Percentiles rank a stretch among this genome's conserved stretches.
Conservation (phyloP, 768 basidiomycete species). For the Collybia sordida region DNA sequence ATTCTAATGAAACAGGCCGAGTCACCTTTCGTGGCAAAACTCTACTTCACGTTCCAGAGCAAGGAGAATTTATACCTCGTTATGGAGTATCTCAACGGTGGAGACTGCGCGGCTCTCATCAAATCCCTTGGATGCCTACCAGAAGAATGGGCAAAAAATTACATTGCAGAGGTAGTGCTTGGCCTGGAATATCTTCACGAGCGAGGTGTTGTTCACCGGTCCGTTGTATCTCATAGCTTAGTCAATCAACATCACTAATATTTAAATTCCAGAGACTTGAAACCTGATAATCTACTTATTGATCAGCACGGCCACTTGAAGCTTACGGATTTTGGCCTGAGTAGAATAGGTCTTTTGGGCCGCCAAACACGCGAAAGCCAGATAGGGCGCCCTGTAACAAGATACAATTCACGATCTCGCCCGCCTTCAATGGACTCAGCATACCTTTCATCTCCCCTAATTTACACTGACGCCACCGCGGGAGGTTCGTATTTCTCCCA, state of each 20-base stretch:
- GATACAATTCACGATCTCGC: slow-evolving; percentile 70
- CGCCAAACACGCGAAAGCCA: slow-evolving; percentile 85
- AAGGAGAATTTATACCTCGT: slow-evolving; percentile 98
- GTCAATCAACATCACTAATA: slow-evolving; percentile 2
- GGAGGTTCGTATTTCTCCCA: slow-evolving; percentile 83
- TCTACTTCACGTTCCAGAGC: slow-evolving; percentile 99
- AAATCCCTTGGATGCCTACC: slow-evolving; percentile 91
- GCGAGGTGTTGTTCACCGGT: slow-evolving; percentile 96
- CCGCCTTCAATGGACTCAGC: slow-evolving; percentile 82
- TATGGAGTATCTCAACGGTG: slow-evolving; percentile 99
- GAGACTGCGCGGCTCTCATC: slow-evolving; percentile 96
- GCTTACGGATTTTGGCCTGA: slow-evolving; percentile 96
- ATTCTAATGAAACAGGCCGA: slow-evolving; percentile 99
- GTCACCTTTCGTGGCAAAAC: slow-evolving; percentile 95
- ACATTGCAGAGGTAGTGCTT: slow-evolving; percentile 93
- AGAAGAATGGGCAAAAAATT: slow-evolving; percentile 96
- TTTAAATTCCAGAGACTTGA: slow-evolving; percentile 73
- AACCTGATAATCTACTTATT: slow-evolving; percentile 97
- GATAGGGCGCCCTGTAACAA: slow-evolving; percentile 43
- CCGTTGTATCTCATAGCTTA: slow-evolving; percentile 23
- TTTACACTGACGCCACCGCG: slow-evolving; percentile 52
- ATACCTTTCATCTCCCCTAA: slow-evolving; percentile 75
- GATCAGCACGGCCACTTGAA: slow-evolving; percentile 97
- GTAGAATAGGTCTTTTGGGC: slow-evolving; percentile 95
- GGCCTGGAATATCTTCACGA: slow-evolving; percentile 97